Conservation (phyloP, 176 grass and related monocot species). For the Aegilops longissima region DNA sequence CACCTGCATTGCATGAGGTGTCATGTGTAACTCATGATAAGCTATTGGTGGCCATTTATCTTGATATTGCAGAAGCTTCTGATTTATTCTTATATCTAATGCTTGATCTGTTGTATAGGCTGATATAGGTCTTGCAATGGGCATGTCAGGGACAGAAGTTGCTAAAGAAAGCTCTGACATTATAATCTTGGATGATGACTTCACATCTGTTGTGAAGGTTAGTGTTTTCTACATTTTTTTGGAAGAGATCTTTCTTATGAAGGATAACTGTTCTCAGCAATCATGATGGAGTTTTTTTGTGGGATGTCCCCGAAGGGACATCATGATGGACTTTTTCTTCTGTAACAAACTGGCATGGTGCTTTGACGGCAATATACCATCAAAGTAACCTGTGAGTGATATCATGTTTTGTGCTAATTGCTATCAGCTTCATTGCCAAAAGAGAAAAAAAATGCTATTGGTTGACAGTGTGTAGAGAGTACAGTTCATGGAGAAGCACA, state of each 20-base stretch:
- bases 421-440: background rate
- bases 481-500: background rate
- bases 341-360: background rate
- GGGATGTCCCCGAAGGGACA: background rate
- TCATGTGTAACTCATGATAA: slow-evolving; percentile 23
- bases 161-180: slow-evolving; percentile 99
- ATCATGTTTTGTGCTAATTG: slow-evolving; percentile 18
- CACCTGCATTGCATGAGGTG: slow-evolving; percentile 94
- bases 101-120: slow-evolving; percentile 55
- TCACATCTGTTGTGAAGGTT: slow-evolving; percentile 96
- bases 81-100: slow-evolving; percentile 29
- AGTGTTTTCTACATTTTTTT: slow-evolving; percentile 28
- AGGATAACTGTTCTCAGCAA: background rate
- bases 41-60: slow-evolving; percentile 18
- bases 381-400: background rate
- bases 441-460: background rate
- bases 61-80: background rate
- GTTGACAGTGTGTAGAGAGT: slow-evolving; percentile 3
- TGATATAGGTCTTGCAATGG: slow-evolving; percentile 98
- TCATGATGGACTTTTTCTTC: slow-evolving; percentile 4
- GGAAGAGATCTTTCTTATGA: background rate
- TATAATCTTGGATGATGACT: slow-evolving; percentile 95
- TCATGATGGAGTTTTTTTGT: background rate
- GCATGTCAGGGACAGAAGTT: slow-evolving; percentile 92
- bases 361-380: background rate